Evolutionary conservation across 176 grass and related monocot species (phyloP).

Genomic region (Juncus inflexus): DNA sequence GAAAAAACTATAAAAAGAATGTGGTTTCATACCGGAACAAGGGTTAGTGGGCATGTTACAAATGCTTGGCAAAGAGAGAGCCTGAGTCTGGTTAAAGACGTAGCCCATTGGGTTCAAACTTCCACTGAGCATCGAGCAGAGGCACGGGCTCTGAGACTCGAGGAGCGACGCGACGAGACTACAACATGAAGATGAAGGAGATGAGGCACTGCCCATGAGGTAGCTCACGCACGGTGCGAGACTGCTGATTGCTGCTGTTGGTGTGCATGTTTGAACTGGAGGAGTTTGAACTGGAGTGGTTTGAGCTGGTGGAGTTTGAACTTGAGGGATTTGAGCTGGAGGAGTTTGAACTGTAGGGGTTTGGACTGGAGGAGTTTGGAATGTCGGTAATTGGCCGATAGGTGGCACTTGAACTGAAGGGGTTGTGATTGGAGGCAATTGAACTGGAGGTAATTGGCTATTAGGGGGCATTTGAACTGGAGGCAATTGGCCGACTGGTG

Average conservation of each 20-base stretch:
- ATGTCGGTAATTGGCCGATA: background rate
- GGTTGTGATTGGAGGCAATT: slow-evolving; percentile 10
- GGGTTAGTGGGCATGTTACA: slow-evolving; percentile 63
- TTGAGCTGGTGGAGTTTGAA: too few species aligned
- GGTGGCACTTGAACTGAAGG: slow-evolving; percentile 7
- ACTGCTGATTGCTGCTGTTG: slow-evolving; percentile 22
- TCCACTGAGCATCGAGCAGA: slow-evolving; percentile 51
- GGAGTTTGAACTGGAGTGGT: slow-evolving; percentile 1
- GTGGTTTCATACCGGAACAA: slow-evolving; percentile 42
- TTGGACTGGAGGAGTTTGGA: slow-evolving; percentile 16
- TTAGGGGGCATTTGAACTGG: slow-evolving; percentile 38
- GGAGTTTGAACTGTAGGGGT: background rate
- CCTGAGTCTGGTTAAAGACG: slow-evolving; percentile 62
- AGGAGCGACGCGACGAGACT: slow-evolving; percentile 41
- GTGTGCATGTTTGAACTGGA: slow-evolving; percentile 17
- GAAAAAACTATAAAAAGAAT: background rate
- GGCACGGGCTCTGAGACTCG: slow-evolving; percentile 54
- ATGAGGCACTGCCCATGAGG: slow-evolving; percentile 43
- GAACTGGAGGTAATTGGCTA: slow-evolving; percentile 18
- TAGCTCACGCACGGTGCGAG: slow-evolving; percentile 72
- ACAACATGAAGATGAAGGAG: slow-evolving; percentile 56
- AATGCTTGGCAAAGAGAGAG: slow-evolving; percentile 51
- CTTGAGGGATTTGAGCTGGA: slow-evolving; percentile 19
- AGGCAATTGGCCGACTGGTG: background rate
- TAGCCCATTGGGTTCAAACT: slow-evolving; percentile 40